Conservation (phyloP, 768 basidiomycete species). For the Saitozyma podzolica region DNA sequence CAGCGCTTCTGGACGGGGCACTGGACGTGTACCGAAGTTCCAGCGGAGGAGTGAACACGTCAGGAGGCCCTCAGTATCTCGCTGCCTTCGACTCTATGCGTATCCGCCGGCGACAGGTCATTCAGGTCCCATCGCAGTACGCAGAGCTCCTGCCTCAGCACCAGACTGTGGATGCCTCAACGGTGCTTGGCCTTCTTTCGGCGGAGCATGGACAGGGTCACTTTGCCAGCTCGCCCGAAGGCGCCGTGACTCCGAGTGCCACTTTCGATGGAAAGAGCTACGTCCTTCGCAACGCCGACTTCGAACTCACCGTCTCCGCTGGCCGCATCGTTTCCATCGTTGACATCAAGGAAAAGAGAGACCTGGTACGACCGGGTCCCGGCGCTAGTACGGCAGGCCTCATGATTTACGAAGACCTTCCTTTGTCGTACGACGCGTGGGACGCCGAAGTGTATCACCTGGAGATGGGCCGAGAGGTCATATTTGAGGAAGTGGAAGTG, state of each 20-base stretch:
- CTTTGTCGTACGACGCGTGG: slow-evolving; percentile 27
- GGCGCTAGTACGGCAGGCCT: slow-evolving; percentile 18
- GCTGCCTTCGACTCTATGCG: background rate
- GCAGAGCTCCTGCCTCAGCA: too few species aligned
- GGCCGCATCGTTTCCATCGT: slow-evolving; percentile 22
- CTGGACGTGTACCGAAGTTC: too few species aligned
- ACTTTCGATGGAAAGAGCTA: slow-evolving; percentile 2
- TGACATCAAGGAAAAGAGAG: slow-evolving; percentile 11
- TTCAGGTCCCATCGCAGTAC: background rate
- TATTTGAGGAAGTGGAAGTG: slow-evolving; percentile 15
- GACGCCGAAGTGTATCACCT: slow-evolving; percentile 28
- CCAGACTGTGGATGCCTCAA: background rate
- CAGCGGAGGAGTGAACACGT: too few species aligned
- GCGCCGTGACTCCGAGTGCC: slow-evolving; percentile 7
- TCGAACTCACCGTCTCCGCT: slow-evolving; percentile 10
- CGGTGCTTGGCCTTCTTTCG: too few species aligned
- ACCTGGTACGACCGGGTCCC: slow-evolving; percentile 19
- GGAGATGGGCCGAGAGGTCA: slow-evolving; percentile 6
- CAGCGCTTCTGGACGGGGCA: slow-evolving; percentile 3
- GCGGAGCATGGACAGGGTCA: background rate
- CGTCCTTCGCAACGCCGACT: slow-evolving; percentile 11
- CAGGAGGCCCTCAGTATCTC: too few species aligned
- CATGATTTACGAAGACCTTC: slow-evolving; percentile 25
- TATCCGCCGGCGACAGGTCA: background rate
- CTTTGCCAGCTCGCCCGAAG: background rate